These are phyloP conservation scores for Peniophora sp. DNA, from an alignment of 1,284 basidiomycete genomes.

Conservation along the genomic window DNA sequence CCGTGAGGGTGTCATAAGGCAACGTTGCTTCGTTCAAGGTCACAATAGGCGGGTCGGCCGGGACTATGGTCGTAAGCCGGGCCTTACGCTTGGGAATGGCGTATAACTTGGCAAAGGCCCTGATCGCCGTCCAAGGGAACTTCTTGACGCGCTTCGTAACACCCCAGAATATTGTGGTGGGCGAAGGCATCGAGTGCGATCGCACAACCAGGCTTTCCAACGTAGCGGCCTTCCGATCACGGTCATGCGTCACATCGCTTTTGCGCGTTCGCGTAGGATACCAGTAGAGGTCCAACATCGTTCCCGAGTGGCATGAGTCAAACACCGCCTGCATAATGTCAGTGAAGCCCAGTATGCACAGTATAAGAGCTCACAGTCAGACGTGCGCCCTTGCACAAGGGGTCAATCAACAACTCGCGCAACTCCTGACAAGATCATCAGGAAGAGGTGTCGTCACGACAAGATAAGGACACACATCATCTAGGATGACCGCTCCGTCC, in stretches of 20 bases:
- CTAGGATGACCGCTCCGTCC: conserved; percentile 9
- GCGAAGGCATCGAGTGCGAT: too few relatives aligned
- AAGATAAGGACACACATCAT: conserved; percentile 7
- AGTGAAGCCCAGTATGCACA: neutral
- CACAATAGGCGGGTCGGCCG: too few relatives aligned
- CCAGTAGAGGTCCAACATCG: neutral
- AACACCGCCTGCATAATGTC: neutral
- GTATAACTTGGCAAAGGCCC: too few relatives aligned
- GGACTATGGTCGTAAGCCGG: too few relatives aligned
- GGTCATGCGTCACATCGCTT: neutral
- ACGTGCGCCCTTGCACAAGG: conserved; percentile 7
- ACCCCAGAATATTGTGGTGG: too few relatives aligned
- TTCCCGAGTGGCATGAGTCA: conserved; percentile 2
- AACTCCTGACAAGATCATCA: conserved; percentile 7
- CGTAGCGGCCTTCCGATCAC: too few relatives aligned
- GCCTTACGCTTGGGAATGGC: too few relatives aligned
- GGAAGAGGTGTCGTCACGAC: neutral
- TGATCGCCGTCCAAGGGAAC: too few relatives aligned
- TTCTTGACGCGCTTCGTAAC: too few relatives aligned
- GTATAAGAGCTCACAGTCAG: conserved; percentile 7
- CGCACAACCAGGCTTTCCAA: too few relatives aligned
- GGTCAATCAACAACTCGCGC: conserved; percentile 8
- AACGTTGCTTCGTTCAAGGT: too few relatives aligned
- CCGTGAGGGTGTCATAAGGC: too few relatives aligned
- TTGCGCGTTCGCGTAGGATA: neutral